phyloP scores from a whole-genome alignment of 345 rosid genomes.

The Pistacia vera region DNA sequence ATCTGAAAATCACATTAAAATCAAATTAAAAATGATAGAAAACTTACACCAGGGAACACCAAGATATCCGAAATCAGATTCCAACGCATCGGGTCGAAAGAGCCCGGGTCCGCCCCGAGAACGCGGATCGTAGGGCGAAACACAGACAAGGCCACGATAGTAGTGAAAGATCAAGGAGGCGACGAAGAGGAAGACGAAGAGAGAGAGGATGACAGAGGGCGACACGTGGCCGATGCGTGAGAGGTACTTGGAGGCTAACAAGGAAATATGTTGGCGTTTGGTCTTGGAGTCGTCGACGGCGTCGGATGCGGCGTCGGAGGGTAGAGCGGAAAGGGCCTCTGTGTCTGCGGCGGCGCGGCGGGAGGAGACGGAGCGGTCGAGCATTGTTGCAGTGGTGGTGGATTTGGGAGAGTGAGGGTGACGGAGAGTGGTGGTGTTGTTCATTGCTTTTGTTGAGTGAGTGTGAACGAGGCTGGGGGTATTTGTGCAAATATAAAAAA shows the following conservation, averaged over 20 bases:
- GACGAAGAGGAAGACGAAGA: slow-evolving; percentile 28
- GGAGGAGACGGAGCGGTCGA: no score
- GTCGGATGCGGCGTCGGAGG: slow-evolving; percentile 15
- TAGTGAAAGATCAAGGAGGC: slow-evolving; percentile 35
- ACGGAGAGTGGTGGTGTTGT: slow-evolving; percentile 24
- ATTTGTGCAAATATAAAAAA: no score
- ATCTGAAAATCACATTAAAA: slow-evolving; percentile 21
- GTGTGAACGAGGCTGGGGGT: no score
- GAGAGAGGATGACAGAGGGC: slow-evolving; percentile 48
- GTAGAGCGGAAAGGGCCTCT: slow-evolving; percentile 59
- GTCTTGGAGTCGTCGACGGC: slow-evolving; percentile 64
- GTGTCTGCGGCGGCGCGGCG: slow-evolving; percentile 19
- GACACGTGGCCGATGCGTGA: slow-evolving; percentile 52
- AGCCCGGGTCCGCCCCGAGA: slow-evolving; percentile 75
- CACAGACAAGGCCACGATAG: slow-evolving; percentile 68
- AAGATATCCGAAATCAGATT: slow-evolving; percentile 84
- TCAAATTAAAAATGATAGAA: background rate
- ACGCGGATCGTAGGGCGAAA: slow-evolving; percentile 63
- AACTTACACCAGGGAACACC: slow-evolving; percentile 99
- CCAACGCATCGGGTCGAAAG: slow-evolving; percentile 75
- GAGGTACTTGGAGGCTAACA: slow-evolving; percentile 48
- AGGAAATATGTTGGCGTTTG: slow-evolving; percentile 56
- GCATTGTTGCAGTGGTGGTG: background rate
- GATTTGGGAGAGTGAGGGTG: slow-evolving; percentile 47
- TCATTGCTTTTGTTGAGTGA: background rate